Evolutionary conservation across 2,329 filamentous ascomycete species (phyloP), one percentile per base, ranked within the genome.

Genomic region (Hymenoscyphus fraxineus): DNA sequence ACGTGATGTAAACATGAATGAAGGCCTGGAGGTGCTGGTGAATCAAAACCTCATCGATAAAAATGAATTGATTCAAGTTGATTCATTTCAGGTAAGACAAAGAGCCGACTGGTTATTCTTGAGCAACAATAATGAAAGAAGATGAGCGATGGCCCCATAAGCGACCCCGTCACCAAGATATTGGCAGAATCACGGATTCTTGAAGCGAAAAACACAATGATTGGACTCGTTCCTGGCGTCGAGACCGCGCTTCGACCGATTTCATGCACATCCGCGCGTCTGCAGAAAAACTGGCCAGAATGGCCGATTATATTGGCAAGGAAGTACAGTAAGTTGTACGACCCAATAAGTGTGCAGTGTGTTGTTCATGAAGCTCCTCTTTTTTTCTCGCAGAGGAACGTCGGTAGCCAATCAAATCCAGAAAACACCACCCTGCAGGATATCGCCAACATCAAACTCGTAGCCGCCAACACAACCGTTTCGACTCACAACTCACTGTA

Each of bases 371-470:
- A 58, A 32, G 41, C 22, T 44, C 19, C 32, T 31, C 54, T 41
- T 51, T 41, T 54, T 59, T 64, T 16, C 51, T 19, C 51, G 19
- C 32, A 51, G 19, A 32, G n/a, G 47, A 58, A 16, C 31, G 2
- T 19, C 31, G 32, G 12, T 19, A 65, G 60, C 69, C 69, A 71
- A 71, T 71, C 64, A 66, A 54, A 40, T 63, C 41, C 27, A 27
- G 27, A 27, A 27, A 27, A 27, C 27, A 27, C 63, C 62, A 54
- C 41, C 31, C 55, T 59, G 65, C 64, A 63, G 65, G 58, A 60
- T 64, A 47, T 58, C 39, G 65, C 44, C 69, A 71, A 70, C 67
- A 55, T 59, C 58, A 27, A 13, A 27, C 59, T 15, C 32, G 31
- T 55, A 65, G 60, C 54, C 65, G 62, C 64, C 60, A 62, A 38